These are phyloP conservation scores for Boletellus deceptivus DNA, from an alignment of 1,284 basidiomycete species.

Conservation along the genomic window DNA sequence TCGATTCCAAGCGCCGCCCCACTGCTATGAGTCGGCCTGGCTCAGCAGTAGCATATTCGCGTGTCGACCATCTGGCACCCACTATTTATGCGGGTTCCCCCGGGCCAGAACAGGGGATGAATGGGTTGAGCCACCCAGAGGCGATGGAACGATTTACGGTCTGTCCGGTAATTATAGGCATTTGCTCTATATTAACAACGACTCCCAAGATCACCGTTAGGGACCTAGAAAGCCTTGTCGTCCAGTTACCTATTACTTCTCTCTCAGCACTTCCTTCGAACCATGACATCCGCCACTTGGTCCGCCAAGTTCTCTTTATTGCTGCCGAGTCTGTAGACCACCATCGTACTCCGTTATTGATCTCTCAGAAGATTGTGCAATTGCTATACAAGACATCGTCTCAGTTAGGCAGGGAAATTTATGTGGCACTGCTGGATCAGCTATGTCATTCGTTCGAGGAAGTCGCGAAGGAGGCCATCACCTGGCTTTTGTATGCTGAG, in stretches of 20 bases:
- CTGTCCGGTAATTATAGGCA: constrained; percentile 20
- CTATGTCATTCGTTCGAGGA: constrained; percentile 89
- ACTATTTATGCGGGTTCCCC: constrained; percentile 52
- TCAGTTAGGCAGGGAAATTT: constrained; percentile 86
- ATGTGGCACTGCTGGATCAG: constrained; percentile 85
- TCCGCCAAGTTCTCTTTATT: constrained; percentile 79
- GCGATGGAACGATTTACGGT: constrained; percentile 78
- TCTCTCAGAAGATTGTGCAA: constrained; percentile 94
- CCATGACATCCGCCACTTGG: constrained; percentile 82
- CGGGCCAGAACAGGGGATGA: constrained; percentile 41
- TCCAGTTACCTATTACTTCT: constrained; percentile 65
- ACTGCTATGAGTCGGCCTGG: constrained; percentile 57
- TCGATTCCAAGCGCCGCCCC: constrained; percentile 52
- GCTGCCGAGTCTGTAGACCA: constrained; percentile 77
- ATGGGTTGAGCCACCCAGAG: constrained; percentile 58
- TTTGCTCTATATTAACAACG: constrained; percentile 1
- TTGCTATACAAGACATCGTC: constrained; percentile 83
- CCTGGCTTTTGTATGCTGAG: constrained; percentile 96
- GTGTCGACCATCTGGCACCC: constrained; percentile 43
- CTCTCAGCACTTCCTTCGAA: constrained; percentile 73
- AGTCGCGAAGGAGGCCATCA: constrained; percentile 94
- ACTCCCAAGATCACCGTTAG: constrained; percentile 57
- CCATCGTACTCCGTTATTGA: constrained; percentile 84
- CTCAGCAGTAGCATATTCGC: constrained; percentile 57
- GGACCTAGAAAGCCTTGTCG: constrained; percentile 79